These are phyloP conservation scores for Crucibulum laeve DNA, from an alignment of 768 basidiomycete genomes.

Conservation along the genomic window DNA sequence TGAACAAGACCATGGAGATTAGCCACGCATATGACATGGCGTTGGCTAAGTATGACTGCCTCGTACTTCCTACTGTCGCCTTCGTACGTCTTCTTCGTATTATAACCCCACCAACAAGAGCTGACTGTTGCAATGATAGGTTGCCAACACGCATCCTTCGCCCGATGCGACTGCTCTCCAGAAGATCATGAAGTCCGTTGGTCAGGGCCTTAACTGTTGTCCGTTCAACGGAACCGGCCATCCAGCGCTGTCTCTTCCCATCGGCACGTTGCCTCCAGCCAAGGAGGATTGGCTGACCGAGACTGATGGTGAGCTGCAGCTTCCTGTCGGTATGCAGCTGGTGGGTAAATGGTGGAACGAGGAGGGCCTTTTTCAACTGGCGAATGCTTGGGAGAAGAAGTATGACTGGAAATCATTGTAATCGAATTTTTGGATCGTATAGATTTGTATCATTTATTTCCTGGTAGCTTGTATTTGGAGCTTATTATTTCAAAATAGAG, in stretches of 20 bases:
- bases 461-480: too few relatives aligned
- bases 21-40: constrained; percentile 13
- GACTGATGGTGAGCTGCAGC: constrained; percentile 21
- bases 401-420: constrained; percentile 16
- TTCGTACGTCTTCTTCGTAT: constrained; percentile 11
- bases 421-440: too few relatives aligned
- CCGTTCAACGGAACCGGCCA: constrained; percentile 32
- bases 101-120: too few relatives aligned
- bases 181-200: constrained; percentile 21
- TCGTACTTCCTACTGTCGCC: constrained; percentile 16
- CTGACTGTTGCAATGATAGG: too few relatives aligned
- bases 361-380: constrained; percentile 19
- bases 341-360: constrained; percentile 38
- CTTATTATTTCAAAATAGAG: too few relatives aligned
- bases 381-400: constrained; percentile 19
- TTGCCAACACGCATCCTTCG: constrained; percentile 15
- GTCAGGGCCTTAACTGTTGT: constrained; percentile 22
- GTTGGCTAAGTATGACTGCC: constrained; percentile 10
- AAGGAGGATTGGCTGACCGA: constrained; percentile 18
- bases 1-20: constrained; percentile 16
- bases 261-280: constrained; percentile 31
- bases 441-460: too few relatives aligned
- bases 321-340: constrained; percentile 42
- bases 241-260: constrained; percentile 36
- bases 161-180: constrained; percentile 17